Evolutionary conservation across 2,329 filamentous ascomycete species (phyloP).

Genomic region (Neurospora sp.): DNA sequence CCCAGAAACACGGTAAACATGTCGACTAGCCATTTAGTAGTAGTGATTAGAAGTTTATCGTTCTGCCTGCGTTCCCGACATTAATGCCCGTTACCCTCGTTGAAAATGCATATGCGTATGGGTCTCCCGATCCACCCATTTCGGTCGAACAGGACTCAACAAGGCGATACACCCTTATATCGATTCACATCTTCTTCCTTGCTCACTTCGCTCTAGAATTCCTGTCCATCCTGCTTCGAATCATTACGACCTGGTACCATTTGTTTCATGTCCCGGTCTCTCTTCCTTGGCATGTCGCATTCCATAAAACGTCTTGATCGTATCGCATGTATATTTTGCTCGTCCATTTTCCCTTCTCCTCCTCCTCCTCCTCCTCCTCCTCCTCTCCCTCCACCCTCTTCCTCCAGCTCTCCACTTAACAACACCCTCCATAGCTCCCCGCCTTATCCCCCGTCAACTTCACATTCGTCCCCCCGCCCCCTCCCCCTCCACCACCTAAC

Average conservation of each 20-base stretch:
- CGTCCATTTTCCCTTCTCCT: not conserved
- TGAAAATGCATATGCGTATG: not conserved
- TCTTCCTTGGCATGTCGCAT: not conserved
- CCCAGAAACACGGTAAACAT: not conserved
- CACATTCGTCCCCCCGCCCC: conserved; percentile 28
- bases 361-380: not conserved
- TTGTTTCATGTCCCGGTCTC: not conserved
- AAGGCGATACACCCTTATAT: not conserved
- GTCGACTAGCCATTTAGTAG: not conserved
- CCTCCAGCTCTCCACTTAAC: conserved; percentile 24
- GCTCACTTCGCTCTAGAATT: not conserved
- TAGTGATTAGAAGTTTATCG: not conserved
- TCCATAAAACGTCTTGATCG: not conserved
- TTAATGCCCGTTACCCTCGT: not conserved
- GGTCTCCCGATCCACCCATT: not conserved
- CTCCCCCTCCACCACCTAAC: conserved; percentile 19
- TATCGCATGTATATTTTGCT: not conserved
- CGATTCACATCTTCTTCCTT: not conserved
- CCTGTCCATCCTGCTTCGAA: not conserved
- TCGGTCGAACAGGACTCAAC: not conserved
- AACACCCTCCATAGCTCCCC: conserved; percentile 33
- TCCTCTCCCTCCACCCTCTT: not conserved
- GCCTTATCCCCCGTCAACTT: conserved; percentile 31
- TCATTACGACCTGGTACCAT: not conserved
- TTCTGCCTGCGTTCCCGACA: not conserved